Conservation (phyloP, 2,329 filamentous ascomycete species). For the Alternaria panax region DNA sequence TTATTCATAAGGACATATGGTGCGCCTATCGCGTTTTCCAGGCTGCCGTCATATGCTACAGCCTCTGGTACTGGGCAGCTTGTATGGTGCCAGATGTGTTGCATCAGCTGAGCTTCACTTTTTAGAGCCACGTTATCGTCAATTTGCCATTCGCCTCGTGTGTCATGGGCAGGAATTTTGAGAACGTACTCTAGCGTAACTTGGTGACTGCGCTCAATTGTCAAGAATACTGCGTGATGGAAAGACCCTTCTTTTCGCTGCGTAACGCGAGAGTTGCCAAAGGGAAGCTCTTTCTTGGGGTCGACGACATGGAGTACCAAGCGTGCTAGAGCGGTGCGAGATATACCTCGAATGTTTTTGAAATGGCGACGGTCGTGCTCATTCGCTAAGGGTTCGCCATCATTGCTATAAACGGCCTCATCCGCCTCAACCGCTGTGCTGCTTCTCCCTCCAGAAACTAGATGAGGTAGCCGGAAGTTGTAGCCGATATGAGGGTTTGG, state of each 20-base stretch:
- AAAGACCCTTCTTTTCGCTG: conserved; percentile 14
- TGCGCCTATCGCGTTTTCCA: conserved; percentile 21
- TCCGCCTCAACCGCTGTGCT: background rate
- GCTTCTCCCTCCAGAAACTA: background rate
- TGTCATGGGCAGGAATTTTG: conserved; percentile 11
- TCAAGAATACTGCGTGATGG: conserved; percentile 16
- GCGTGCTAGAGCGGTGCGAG: background rate
- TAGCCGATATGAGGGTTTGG: background rate
- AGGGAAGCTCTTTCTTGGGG: background rate
- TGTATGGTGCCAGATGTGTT: conserved; percentile 13
- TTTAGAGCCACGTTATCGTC: conserved; percentile 13
- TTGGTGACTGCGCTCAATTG: background rate
- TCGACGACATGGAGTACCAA: background rate
- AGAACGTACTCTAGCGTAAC: background rate
- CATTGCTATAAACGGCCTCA: background rate
- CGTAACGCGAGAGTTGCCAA: background rate
- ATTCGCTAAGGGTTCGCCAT: background rate
- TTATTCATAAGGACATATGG: conserved; percentile 30
- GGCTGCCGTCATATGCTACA: conserved; percentile 18
- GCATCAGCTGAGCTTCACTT: conserved; percentile 20
- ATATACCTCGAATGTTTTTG: conserved; percentile 3
- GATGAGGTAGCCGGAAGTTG: background rate
- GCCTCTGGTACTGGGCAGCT: conserved; percentile 23
- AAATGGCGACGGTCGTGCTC: conserved; percentile 8
- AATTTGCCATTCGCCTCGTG: conserved; percentile 2